These are phyloP conservation scores for Globisporangium apiculatum DNA, from an alignment of 352 stramenopile species.

Conservation along the genomic window DNA sequence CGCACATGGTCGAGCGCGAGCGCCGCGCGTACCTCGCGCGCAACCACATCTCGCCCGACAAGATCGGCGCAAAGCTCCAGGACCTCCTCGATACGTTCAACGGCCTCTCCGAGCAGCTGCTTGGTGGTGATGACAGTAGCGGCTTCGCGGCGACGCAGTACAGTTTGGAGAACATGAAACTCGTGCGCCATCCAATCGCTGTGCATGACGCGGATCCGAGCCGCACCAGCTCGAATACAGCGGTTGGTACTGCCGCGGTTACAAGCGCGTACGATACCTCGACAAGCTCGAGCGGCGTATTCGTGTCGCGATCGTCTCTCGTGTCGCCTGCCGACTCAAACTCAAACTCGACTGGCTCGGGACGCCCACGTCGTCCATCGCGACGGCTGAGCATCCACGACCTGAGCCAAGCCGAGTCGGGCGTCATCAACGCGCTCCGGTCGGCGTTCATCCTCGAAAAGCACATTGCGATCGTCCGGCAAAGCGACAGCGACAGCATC, in stretches of 20 bases:
- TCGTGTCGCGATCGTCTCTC: not conserved
- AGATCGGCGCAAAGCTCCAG: slow-evolving; percentile 52
- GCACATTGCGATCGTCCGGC: slow-evolving; percentile 49
- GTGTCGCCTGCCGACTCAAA: too few relatives aligned
- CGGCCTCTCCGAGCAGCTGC: slow-evolving; percentile 45
- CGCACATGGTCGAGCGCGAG: slow-evolving; percentile 41
- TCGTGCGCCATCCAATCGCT: slow-evolving; percentile 8
- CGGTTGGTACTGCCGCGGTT: not conserved
- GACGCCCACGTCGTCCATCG: slow-evolving; percentile 23
- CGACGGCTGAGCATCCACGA: slow-evolving; percentile 34
- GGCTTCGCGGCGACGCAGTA: slow-evolving; percentile 23
- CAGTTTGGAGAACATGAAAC: slow-evolving; percentile 26
- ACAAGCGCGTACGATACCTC: not conserved
- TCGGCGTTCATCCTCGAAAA: slow-evolving; percentile 66
- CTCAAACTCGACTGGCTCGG: too few relatives aligned
- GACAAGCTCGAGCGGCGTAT: too few relatives aligned
- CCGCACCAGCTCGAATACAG: not conserved
- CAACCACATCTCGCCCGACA: slow-evolving; percentile 34
- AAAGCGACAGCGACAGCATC: slow-evolving; percentile 29
- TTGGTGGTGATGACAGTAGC: not conserved
- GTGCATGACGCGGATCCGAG: too few relatives aligned
- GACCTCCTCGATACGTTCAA: slow-evolving; percentile 58
- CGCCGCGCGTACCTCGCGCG: slow-evolving; percentile 43
- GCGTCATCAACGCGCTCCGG: slow-evolving; percentile 48
- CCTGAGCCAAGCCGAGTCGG: slow-evolving; percentile 36